Evolutionary conservation across 768 basidiomycete species (phyloP), one percentile per base, ranked within the genome.

Genomic region (Kwoniella mangroviensis): DNA sequence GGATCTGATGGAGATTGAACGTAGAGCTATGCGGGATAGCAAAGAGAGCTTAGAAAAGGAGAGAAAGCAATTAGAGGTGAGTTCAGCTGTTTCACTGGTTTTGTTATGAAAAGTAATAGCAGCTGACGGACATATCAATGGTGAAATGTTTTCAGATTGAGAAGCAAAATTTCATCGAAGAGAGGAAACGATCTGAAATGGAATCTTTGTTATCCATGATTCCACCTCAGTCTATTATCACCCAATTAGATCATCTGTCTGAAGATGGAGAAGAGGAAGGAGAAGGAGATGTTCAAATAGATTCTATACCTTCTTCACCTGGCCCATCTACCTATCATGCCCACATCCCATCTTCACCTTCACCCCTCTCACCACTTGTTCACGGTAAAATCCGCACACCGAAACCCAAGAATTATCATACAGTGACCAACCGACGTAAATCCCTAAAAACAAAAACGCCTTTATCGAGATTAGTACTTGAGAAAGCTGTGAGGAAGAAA

Each of bases 391-490:
- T 51, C 1, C 52, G 69, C 4, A 73, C 75, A 26, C 75, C 79
- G 3, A 76, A 73, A 55, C 43, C 56, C 3, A 75, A 74, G 28
- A 75, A 74, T 7, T 73, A 75, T 51, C 61, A 63, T 21, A 73
- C 75, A 34, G n/a, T 55, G 3, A 75, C 68, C 2, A 59, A 69
- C 10, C 45, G 73, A 28, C 52, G 69, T 11, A 72, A 73, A 58
- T 56, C 62, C 3, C 53, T 59, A 2, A 78, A 77, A 60, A 81
- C 79, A 6, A 78, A 77, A 60, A 81, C 79, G 2, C 79, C 79
- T 9, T 61, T 81, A 26, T 69, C 72, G 11, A 65, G 79, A 22
- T 56, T 81, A 12, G 79, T 81, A 12, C 65, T 81, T 22, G 79
- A 78, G 52, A 81, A 81, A 65, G 79, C 75, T 19, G 74, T 77